A percentile compares a stretch with the other conserved stretches of the same genome.
Evolutionary conservation across 2,329 filamentous ascomycete species (phyloP).

Genomic region (Calonectria montana): DNA sequence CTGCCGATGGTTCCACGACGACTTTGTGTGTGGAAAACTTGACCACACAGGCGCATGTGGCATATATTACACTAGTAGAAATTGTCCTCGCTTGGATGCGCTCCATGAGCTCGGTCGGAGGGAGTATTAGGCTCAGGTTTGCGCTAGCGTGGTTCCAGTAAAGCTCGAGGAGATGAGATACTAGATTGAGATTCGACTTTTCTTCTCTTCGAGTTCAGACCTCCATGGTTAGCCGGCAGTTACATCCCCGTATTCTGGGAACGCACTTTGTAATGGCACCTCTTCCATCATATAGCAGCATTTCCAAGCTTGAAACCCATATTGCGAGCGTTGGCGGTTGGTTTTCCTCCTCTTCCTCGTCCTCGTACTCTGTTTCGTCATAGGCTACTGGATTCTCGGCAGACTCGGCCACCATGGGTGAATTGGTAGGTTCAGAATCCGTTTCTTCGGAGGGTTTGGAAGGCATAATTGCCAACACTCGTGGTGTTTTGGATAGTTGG

Average conservation of each 20-base stretch:
- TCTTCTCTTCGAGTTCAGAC: background rate
- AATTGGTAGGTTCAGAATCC: background rate
- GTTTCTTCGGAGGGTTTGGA: background rate
- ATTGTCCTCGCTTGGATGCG: background rate
- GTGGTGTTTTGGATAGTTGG: background rate
- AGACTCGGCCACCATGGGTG: background rate
- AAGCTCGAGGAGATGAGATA: background rate
- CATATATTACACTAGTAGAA: background rate
- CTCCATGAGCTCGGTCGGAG: background rate
- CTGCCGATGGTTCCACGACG: background rate
- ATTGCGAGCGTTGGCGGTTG: background rate
- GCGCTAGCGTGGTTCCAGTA: background rate
- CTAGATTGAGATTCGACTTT: background rate
- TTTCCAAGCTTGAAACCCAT: background rate
- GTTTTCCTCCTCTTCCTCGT: background rate
- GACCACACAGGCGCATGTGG: background rate
- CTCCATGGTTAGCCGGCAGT: background rate
- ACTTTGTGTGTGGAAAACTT: background rate
- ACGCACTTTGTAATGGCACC: background rate
- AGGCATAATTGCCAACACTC: background rate
- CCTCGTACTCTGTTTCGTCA: background rate
- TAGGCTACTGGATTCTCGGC: background rate
- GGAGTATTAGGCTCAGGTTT: background rate
- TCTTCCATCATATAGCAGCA: background rate
- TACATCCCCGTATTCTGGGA: background rate